A percentile compares a stretch with the other conserved stretches of the same genome.
Conservation (phyloP, 164 flowering plant species). For the Hamamelis virginiana region DNA sequence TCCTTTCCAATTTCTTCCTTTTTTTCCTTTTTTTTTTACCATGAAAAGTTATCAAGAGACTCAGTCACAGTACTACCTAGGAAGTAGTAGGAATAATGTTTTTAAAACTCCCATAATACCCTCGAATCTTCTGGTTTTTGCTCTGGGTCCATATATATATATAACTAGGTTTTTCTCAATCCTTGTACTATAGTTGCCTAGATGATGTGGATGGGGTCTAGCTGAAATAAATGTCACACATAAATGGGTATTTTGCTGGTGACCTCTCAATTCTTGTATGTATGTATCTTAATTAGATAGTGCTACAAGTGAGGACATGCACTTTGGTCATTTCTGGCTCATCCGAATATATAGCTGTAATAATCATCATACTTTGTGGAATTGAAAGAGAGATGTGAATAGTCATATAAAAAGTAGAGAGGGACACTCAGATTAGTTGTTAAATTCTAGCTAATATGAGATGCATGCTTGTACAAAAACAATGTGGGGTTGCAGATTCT, state of each 20-base stretch:
- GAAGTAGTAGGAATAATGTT: too few species aligned
- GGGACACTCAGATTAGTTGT: constrained; percentile 23
- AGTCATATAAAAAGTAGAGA: constrained; percentile 6
- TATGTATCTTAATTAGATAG: constrained; percentile 7
- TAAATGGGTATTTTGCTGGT: neutral
- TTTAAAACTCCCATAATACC: too few species aligned
- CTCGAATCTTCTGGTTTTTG: too few species aligned
- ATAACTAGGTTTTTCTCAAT: neutral
- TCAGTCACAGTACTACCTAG: too few species aligned
- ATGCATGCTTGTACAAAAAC: constrained; percentile 25
- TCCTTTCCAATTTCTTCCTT: too few species aligned
- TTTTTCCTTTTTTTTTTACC: too few species aligned
- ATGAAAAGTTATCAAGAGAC: too few species aligned
- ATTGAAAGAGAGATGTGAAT: constrained; percentile 32
- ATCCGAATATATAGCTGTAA: constrained; percentile 9
- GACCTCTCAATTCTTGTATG: constrained; percentile 9
- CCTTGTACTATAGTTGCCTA: neutral
- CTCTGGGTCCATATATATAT: too few species aligned
- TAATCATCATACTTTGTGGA: constrained; percentile 21
- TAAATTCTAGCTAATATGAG: constrained; percentile 21
- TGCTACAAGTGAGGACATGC: constrained; percentile 13
- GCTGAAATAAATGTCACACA: neutral
- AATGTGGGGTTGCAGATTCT: constrained; percentile 9
- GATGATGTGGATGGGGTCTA: constrained; percentile 2
- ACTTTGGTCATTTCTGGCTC: too few species aligned